Conservation (phyloP, 2,329 filamentous ascomycete species). For the Tolypocladium sp. region DNA sequence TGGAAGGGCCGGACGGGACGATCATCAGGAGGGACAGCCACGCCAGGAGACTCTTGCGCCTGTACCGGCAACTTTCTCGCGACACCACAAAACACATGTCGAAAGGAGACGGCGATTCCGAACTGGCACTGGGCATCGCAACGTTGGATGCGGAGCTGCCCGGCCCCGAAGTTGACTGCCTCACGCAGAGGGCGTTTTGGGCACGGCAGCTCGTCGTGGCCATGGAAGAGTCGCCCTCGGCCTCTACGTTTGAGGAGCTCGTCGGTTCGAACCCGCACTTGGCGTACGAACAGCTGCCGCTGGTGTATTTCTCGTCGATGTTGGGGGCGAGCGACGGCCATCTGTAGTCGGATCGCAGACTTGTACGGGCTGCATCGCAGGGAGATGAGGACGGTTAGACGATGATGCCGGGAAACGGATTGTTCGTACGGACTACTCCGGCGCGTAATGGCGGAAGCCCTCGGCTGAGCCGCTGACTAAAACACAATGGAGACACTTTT, state of each 20-base stretch:
- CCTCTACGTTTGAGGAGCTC: constrained; percentile 11
- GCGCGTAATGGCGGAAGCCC: too few species aligned
- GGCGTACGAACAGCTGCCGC: constrained; percentile 16
- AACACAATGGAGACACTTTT: not conserved
- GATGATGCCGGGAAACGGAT: too few species aligned
- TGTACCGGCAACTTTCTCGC: not conserved
- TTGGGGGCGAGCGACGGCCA: not conserved
- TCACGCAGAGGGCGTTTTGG: constrained; percentile 19
- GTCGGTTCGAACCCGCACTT: constrained; percentile 8
- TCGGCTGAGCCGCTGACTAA: not conserved
- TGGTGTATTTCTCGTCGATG: constrained; percentile 14
- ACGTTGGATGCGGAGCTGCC: constrained; percentile 9
- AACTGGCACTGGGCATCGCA: not conserved
- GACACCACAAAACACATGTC: not conserved
- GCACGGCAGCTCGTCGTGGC: constrained; percentile 12
- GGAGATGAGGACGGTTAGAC: too few species aligned
- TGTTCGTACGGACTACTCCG: too few species aligned
- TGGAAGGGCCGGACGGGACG: not conserved
- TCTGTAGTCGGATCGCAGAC: not conserved
- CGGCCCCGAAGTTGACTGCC: not conserved
- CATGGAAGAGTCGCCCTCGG: not conserved
- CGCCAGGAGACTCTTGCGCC: constrained; percentile 1
- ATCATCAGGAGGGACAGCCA: not conserved
- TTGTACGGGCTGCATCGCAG: not conserved
- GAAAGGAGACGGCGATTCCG: not conserved